Evolutionary conservation across 2,329 filamentous ascomycete species (phyloP), one percentile per base, ranked within the genome.

Genomic region (Rhinocladiella similis): DNA sequence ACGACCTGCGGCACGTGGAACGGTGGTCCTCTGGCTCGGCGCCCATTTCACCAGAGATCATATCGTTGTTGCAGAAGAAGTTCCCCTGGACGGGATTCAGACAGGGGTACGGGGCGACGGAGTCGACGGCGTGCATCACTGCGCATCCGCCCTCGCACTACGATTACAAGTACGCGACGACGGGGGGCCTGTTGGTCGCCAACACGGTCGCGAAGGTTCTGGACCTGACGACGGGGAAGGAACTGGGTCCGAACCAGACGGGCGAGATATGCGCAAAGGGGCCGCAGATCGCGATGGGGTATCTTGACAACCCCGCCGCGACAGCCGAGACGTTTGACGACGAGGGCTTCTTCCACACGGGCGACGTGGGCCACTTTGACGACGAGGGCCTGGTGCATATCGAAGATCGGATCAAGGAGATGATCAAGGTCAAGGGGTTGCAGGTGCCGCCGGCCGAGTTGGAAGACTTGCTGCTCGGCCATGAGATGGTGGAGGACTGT

Each of bases 231-330:
- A 66, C 65, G 0, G 83, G 81, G 0, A 74, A 73, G 1, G 60
- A 60, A 36, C 76, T 77, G 0, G 79, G 73, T 0, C 66, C 80
- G 2, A 76, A 76, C 29, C 74, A 85, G 65, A 73, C 79, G 0
- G 82, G 82, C 3, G 82, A 85, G 66, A 74, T 85, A 1, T 89
- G 90, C 77, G 78, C 94, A 54, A 85, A 85, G 54, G 91, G 91
- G 0, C 90, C 90, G 0, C 94, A 95, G 60, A 78, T 93, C 33
- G 92, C 92, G 73, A 79, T 83, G 64, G 91, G 89, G 1, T 96
- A 93, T 68, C 80, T 87, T 64, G 89, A 90, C 66, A 88, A 89
- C 54, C 81, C 84, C 0, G 82, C 87, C 58, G 84, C 86, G 2
- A 90, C 90, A 2, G 78, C 77, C 2, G 85, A 90, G 46, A 85